Evolutionary conservation across 2,329 filamentous ascomycete genomes (phyloP), one percentile per base, ranked within the genome.

Genomic region (Neoarthrinium moseri): DNA sequence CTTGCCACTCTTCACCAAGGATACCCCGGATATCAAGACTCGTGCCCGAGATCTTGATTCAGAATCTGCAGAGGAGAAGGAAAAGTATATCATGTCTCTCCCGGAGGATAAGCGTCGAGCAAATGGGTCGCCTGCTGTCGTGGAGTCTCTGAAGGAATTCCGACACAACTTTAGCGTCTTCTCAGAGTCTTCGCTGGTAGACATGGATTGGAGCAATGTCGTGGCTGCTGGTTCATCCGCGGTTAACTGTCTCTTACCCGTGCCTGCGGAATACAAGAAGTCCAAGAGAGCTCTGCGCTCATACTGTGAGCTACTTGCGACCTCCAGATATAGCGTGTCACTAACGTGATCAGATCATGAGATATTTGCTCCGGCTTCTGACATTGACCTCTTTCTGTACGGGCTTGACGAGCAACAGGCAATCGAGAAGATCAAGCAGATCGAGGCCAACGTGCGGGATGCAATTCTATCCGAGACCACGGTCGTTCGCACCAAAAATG

Each of bases 321-420:
- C 10, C 23, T 24, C 4, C 4, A 3, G 17, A n/a, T 5, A n/a
- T n/a, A 6, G 11, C 13, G 21, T 21, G 8, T 30, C n/a, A 18
- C 38, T 41, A 24, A 41, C 26, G 12, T 17, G n/a, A 27, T 3
- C 18, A 44, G 41, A 92, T 54, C 90, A 95, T 58, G 82, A 91
- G 58, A 81, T 83, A 50, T 80, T 92, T 51, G 87, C 87, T 10
- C 89, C 89, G 1, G 89, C 89, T 1, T 92, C 88, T 4, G 90
- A 95, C 63, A 87, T 95, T 8, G 90, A 95, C 62, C 74, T 95
- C 3, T 95, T 95, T 61, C 68, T 95, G 23, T 92, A 94, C 57
- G 89, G 85, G 0, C 73, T 95, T 51, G 84, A 76, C 7, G 87
- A 94, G 56, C 81, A 90, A 38, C 72, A 91, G 60, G 89, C 87